Percentiles rank a stretch among this genome's conserved stretches.
phyloP scores from a whole-genome alignment of 202 grass and related monocot species.

The Zizania palustris region DNA sequence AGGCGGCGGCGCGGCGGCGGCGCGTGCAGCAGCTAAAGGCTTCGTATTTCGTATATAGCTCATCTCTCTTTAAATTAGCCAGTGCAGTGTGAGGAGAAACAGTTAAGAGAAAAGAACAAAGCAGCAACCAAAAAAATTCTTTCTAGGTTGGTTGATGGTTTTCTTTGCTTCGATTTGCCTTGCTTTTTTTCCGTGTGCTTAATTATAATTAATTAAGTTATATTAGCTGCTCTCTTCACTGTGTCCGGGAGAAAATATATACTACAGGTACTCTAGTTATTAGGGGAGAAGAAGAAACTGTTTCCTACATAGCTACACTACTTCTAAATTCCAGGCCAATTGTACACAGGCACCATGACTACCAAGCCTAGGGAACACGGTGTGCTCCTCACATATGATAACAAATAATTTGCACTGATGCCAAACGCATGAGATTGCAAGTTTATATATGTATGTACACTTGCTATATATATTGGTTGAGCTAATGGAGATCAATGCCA shows the following conservation, averaged over 20 bases:
- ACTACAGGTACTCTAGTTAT: not conserved
- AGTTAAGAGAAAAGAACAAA: constrained; percentile 37
- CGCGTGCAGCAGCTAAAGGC: constrained; percentile 7
- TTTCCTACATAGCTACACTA: constrained; percentile 17
- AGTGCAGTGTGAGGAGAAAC: constrained; percentile 48
- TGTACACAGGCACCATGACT: constrained; percentile 15
- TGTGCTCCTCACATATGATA: constrained; percentile 61
- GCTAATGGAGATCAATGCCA: not conserved
- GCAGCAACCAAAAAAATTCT: constrained; percentile 36
- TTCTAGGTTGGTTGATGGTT: constrained; percentile 39
- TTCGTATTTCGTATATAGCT: constrained; percentile 49
- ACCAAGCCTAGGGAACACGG: constrained; percentile 9
- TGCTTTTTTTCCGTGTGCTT: not conserved
- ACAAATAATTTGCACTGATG: constrained; percentile 38
- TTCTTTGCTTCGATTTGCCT: constrained; percentile 32
- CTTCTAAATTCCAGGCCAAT: constrained; percentile 11
- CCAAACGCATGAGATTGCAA: not conserved
- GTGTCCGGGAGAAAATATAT: not conserved
- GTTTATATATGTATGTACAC: not conserved
- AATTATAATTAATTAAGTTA: constrained; percentile 13
- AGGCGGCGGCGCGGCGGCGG: not conserved
- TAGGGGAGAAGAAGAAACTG: not conserved
- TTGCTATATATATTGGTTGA: not conserved
- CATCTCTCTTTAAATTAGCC: constrained; percentile 49
- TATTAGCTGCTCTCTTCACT: not conserved